Conservation (phyloP, 306 rosid species). For the Lagenaria siceraria region DNA sequence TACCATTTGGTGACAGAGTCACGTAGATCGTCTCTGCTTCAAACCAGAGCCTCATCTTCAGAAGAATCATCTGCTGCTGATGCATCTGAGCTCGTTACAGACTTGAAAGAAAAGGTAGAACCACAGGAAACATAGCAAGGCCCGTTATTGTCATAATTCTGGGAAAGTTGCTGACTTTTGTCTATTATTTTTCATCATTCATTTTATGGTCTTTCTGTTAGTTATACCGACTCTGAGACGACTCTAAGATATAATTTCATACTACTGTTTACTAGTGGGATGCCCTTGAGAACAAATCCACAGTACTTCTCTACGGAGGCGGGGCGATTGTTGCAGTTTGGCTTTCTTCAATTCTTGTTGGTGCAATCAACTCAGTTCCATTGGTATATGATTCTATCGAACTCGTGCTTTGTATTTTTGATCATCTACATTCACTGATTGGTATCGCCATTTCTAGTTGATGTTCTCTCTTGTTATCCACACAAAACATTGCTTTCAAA, state of each 20-base stretch:
- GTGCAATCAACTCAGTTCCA: slow-evolving; percentile 93
- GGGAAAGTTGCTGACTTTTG: background rate
- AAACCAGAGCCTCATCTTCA: slow-evolving; percentile 63
- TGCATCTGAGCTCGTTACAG: slow-evolving; percentile 51
- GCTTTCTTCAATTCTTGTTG: slow-evolving; percentile 74
- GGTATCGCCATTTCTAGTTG: background rate
- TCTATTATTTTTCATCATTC: slow-evolving; percentile 7
- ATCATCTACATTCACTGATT: background rate
- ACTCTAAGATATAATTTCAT: background rate
- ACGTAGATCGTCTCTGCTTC: slow-evolving; percentile 39
- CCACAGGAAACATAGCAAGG: background rate
- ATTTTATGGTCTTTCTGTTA: slow-evolving; percentile 6
- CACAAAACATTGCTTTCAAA: background rate
- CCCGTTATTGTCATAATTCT: background rate
- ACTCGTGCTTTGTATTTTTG: background rate
- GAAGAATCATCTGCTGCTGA: slow-evolving; percentile 78
- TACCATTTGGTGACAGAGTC: slow-evolving; percentile 24
- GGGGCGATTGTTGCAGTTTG: slow-evolving; percentile 80
- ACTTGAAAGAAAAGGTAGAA: slow-evolving; percentile 84
- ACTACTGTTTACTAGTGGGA: slow-evolving; percentile 61
- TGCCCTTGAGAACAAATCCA: slow-evolving; percentile 90
- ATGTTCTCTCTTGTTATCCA: background rate
- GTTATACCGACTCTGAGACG: background rate
- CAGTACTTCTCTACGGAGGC: slow-evolving; percentile 85
- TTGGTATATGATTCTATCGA: slow-evolving; percentile 39